A percentile compares a stretch with the other conserved stretches of the same genome.
phyloP scores from a whole-genome alignment of 352 stramenopile species.

The Pythium chondricola region DNA sequence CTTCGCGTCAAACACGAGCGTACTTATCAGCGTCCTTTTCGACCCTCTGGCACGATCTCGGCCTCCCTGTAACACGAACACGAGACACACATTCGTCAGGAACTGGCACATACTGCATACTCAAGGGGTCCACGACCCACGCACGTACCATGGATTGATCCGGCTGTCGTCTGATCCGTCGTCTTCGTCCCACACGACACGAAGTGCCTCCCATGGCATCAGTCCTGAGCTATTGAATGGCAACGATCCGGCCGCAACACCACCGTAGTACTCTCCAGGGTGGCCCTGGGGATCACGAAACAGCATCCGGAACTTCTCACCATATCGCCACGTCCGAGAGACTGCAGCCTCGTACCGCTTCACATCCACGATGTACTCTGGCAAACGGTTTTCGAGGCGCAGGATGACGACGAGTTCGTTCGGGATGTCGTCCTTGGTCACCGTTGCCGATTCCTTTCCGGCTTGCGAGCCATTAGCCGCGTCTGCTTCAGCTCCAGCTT shows the following conservation, averaged over 20 bases:
- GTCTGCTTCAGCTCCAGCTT: not conserved
- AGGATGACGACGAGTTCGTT: slow-evolving; percentile 46
- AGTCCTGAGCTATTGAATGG: slow-evolving; percentile 52
- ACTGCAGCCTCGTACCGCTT: slow-evolving; percentile 60
- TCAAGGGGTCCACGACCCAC: not conserved
- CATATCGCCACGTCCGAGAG: slow-evolving; percentile 47
- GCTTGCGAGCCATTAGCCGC: not conserved
- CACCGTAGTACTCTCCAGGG: slow-evolving; percentile 66
- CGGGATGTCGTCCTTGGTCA: slow-evolving; percentile 7
- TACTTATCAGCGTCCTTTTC: slow-evolving; percentile 15
- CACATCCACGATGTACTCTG: slow-evolving; percentile 65
- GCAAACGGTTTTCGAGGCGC: slow-evolving; percentile 76
- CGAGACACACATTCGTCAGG: not conserved
- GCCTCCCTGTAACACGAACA: slow-evolving; percentile 8
- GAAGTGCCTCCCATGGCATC: slow-evolving; percentile 74
- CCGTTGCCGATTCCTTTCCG: not conserved
- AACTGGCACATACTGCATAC: not conserved
- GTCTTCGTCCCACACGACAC: slow-evolving; percentile 82
- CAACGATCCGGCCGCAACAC: slow-evolving; percentile 56
- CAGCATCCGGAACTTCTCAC: slow-evolving; percentile 73
- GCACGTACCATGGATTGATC: slow-evolving; percentile 78
- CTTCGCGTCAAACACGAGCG: too few species aligned
- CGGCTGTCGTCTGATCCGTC: slow-evolving; percentile 74
- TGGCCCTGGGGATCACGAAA: slow-evolving; percentile 67
- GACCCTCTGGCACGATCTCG: slow-evolving; percentile 14